Evolutionary conservation across 75 land plant species (phyloP), one percentile per base, ranked within the genome.

Genomic region (Selaginella moellendorffii): DNA sequence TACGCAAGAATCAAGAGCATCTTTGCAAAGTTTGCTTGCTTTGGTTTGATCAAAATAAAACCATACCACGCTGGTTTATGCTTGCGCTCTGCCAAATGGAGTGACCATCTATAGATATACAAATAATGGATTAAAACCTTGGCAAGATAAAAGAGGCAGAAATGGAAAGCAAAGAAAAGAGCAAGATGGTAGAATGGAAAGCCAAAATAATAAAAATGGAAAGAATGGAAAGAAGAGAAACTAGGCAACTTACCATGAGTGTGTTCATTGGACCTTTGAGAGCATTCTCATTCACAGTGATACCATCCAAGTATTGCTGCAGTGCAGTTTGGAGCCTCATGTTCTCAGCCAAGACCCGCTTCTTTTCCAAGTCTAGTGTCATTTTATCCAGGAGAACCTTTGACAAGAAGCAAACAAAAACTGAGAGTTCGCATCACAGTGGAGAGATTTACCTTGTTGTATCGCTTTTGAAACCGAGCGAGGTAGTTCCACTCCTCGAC

Each of bases 331-430:
- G 56, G 27, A 65, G 17, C 12, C 26, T 65, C 10, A 30, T 51
- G n/a, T 30, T 46, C 24, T 65, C 61, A 23, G 24, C 2, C 10
- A 18, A 2, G 26, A 65, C 27, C n/a, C 20, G 1, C 26, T 52
- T 51, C 67, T 52, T 65, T n/a, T 65, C 52, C 1, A 30, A 24
- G 1, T 65, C 67, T 9, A 65, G 8, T 24, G 68, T 72, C 61
- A 74, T n/a, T 52, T 74, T 74, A 26, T 74, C 76, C 18, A 74
- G 64, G 56, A 69, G 31, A 36, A 65, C 74, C 74, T 72, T 19
- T 20, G 2, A 58, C 27, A 0, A 28, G 25, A 31, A 68, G 21
- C 68, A 28, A 19, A 9, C 23, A 29, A 14, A 54, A 30, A 20
- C 12, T 27, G n/a, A 26, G 12, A 27, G n/a, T 2, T 27, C 26